Evolutionary conservation across 345 rosid genomes (phyloP), one percentile per base, ranked within the genome.

Genomic region (Psidium friedrichsthalianum): DNA sequence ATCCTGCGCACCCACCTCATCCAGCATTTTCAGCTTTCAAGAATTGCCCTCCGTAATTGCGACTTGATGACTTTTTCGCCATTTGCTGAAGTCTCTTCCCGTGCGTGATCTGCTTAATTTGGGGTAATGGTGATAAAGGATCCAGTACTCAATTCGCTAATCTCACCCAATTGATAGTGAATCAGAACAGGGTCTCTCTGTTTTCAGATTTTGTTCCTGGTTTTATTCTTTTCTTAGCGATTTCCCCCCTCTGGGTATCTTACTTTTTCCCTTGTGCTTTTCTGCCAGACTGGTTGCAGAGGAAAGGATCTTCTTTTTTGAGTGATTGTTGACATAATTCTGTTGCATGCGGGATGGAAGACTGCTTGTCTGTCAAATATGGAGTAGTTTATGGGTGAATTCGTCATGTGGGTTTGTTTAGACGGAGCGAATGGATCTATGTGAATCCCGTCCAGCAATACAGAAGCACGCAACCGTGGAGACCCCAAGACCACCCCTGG

Each of bases 351-450:
- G 89, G 91, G 83, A 84, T 89, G 69, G 84, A 87, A 86, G 85
- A 89, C 86, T 84, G 88, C 78, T 78, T 22, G 87, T 89, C 89
- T 86, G 87, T 89, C 85, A 88, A 88, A 87, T 83, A 59, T 56
- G 85, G 90, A 82, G 88, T 69, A 81, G 85, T 58, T 82, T 82
- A 51, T 84, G 51, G 89, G 84, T 87, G 86, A 47, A 84, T 53
- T 88, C 82, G 82, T 91, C 94, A 89, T 94, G 96, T 91, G 90
- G 91, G 90, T 86, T 93, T 85, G 84, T 89, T 91, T 86, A 86
- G 93, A 82, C 85, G 84, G 92, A 87, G 89, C 91, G 91, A 90
- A 96, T 98, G 99, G 98, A 96, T 92, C 95, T 91, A 83, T 90
- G 89, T 88, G 94, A 90, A 87, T 91, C 90, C 55, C 88, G 88